Evolutionary conservation across 768 basidiomycete genomes (phyloP), one percentile per base, ranked within the genome.

Genomic region (Trichaptum fuscoviolaceum): DNA sequence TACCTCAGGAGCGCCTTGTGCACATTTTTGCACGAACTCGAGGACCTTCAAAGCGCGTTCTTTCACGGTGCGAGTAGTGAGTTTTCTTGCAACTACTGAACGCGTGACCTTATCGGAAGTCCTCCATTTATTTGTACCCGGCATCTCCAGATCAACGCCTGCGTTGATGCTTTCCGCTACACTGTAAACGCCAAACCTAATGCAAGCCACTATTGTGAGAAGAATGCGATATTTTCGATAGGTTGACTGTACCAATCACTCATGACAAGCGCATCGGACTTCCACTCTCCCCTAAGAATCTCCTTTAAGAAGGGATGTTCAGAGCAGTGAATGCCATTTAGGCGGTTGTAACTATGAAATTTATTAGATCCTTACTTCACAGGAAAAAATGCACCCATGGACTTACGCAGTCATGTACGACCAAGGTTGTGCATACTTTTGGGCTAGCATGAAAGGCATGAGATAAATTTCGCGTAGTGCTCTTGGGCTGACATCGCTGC

Each of bases 111-210:
- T 81, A 67, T 89, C 86, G n/a, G 87, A 80, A 0, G 84, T 85
- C 7, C 91, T 83, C 91, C 90, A 91, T 69, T 91, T 90, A 75
- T 88, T 87, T 17, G 77, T 77, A 1, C 91, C 91, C 0, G 90
- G 90, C 89, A 91, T 92, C 73, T 92, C 90, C 42, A 93, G 82
- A 72, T 92, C 89, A 25, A 92, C 78, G 1, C 91, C 91, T n/a
- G 90, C 89, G 67, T 92, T 92, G 67, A 91, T 78, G 26, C 80
- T 77, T 25, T 81, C 78, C 68, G 87, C 86, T 35, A 91, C 78
- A 64, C 86, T 84, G 77, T 92, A 92, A 1, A 83, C 77, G 0
- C 92, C 92, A 66, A 89, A 90, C 88, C 88, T 89, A 64, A 24
- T 62, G 8, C 36, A n/a, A 3, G 17, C 30, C 35, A 68, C 66